Evolutionary conservation across 768 basidiomycete genomes (phyloP).

Genomic region (Leccinum subgranulosum): DNA sequence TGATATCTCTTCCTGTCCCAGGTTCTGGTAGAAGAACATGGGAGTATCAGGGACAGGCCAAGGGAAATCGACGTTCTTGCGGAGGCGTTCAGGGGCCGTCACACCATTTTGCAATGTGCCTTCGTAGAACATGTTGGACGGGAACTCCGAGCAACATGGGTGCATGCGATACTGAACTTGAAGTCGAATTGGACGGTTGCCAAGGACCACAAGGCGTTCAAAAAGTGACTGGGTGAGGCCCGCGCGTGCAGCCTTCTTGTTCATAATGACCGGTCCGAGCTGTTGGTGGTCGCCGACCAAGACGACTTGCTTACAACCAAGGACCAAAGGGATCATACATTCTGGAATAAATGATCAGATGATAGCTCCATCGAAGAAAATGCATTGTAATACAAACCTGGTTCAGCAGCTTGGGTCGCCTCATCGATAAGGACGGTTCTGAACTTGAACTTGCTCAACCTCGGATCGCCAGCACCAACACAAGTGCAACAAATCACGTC

Average conservation of each 20-base stretch:
- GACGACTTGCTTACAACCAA: conserved; percentile 98
- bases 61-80: conserved; percentile 99
- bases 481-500: conserved; percentile 99
- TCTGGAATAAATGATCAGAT: conserved; percentile 46
- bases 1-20: conserved; percentile 98
- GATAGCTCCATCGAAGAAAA: not conserved
- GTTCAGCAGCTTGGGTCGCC: conserved; percentile 97
- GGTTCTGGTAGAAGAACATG: conserved; percentile 99
- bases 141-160: conserved; percentile 97
- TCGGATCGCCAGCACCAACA: conserved; percentile 95
- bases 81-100: conserved; percentile 92
- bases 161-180: conserved; percentile 99
- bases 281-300: conserved; percentile 96
- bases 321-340: conserved; percentile 98
- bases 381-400: conserved; percentile 50
- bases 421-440: conserved; percentile 98
- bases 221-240: conserved; percentile 98
- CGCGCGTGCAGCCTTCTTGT: conserved; percentile 99
- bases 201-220: conserved; percentile 92
- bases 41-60: conserved; percentile 97
- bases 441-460: conserved; percentile 96
- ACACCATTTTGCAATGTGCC: conserved; percentile 98
- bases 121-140: conserved; percentile 99
- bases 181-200: conserved; percentile 94
- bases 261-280: conserved; percentile 99